Conservation (phyloP, 2,329 filamentous ascomycete genomes). For the Penicillium thymicola region DNA sequence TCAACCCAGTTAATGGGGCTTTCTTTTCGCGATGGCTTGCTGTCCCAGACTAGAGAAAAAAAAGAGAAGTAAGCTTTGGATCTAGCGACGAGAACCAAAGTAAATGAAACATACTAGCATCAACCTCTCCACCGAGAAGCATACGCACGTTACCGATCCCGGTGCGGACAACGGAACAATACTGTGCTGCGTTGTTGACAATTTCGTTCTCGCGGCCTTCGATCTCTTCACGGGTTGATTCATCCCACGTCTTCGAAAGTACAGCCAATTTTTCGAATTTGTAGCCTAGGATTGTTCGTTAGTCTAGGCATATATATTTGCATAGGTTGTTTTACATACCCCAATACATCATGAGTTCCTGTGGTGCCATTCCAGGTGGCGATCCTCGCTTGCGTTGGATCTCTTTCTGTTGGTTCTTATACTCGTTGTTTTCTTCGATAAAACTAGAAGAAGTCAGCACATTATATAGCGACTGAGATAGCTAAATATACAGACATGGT, state of each 20-base stretch:
- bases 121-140: conserved; percentile 88
- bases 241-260: conserved; percentile 69
- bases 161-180: conserved; percentile 90
- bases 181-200: conserved; percentile 89
- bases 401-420: conserved; percentile 62
- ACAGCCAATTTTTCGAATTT: conserved; percentile 91
- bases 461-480: background rate
- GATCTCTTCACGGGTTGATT: conserved; percentile 71
- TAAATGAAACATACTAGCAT: conserved; percentile 63
- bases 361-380: conserved; percentile 56
- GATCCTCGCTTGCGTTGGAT: conserved; percentile 53
- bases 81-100: background rate
- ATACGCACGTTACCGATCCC: conserved; percentile 73
- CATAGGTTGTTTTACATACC: conserved; percentile 49
- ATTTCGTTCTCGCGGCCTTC: conserved; percentile 67
- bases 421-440: conserved; percentile 83
- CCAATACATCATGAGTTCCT: conserved; percentile 90
- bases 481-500: conserved; percentile 48
- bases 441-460: conserved; percentile 57
- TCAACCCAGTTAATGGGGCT: conserved; percentile 88
- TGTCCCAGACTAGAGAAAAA: conserved; percentile 67
- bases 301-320: background rate
- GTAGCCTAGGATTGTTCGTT: conserved; percentile 61
- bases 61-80: background rate
- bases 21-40: conserved; percentile 64